phyloP scores from a whole-genome alignment of 129 eudicot genomes.

The Pulicaria dysenterica region DNA sequence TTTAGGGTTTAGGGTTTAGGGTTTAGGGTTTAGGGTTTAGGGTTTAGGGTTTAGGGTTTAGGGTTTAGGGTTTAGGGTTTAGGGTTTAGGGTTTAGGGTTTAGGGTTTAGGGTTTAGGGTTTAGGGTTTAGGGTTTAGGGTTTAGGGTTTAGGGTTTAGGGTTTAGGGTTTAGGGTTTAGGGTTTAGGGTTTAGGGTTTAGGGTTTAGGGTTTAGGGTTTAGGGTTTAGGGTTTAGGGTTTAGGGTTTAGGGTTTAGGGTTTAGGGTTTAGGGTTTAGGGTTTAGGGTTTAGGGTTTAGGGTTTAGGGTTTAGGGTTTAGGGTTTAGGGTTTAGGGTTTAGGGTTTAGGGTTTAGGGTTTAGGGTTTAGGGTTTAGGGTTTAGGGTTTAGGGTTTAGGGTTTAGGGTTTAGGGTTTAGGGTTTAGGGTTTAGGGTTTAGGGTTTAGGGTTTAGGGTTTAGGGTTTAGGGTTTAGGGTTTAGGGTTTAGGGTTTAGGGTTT shows the following conservation, averaged over 20 bases:
- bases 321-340: constrained; percentile 26
- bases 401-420: constrained; percentile 34
- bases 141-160: too few species aligned
- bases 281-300: constrained; percentile 31
- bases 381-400: constrained; percentile 30
- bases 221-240: not conserved
- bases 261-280: constrained; percentile 23
- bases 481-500: constrained; percentile 26
- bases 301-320: constrained; percentile 25
- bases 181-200: too few species aligned
- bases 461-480: constrained; percentile 23
- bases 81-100: too few species aligned
- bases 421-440: constrained; percentile 25
- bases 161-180: too few species aligned
- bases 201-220: too few species aligned
- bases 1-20: too few species aligned
- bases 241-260: not conserved
- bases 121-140: too few species aligned
- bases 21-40: too few species aligned
- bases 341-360: constrained; percentile 20
- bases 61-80: too few species aligned
- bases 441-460: constrained; percentile 20
- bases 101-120: too few species aligned
- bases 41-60: too few species aligned
- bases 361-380: constrained; percentile 29